Percentiles rank a stretch among this genome's conserved stretches.
These are phyloP conservation scores for Daedaleopsis sinensis DNA, from an alignment of 768 basidiomycete species.

Conservation along the genomic window DNA sequence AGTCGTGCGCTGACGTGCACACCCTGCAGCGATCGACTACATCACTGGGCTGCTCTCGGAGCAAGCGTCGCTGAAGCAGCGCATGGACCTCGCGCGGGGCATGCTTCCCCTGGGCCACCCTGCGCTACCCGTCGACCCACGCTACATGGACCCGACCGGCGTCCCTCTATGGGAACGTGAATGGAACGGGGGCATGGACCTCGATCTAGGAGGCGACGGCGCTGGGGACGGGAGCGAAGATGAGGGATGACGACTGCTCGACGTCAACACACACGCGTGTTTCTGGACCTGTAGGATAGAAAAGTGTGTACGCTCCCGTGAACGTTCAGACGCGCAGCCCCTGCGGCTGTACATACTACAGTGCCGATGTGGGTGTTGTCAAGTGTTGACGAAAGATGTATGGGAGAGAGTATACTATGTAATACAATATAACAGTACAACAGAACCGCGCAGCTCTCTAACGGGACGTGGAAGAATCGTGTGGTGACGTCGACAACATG, in stretches of 20 bases:
- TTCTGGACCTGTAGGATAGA: neutral
- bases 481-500: neutral
- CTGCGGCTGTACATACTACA: too few relatives aligned
- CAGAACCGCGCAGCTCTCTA: constrained; percentile 2
- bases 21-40: constrained; percentile 78
- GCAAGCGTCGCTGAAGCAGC: constrained; percentile 55
- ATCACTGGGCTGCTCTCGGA: constrained; percentile 67
- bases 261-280: too few relatives aligned
- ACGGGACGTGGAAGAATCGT: neutral
- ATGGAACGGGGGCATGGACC: constrained; percentile 76
- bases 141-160: constrained; percentile 27
- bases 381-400: too few relatives aligned
- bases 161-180: constrained; percentile 76
- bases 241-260: constrained; percentile 8
- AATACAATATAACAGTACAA: constrained; percentile 17
- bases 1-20: constrained; percentile 4
- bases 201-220: constrained; percentile 47
- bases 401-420: neutral
- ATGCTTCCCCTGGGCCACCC: constrained; percentile 65
- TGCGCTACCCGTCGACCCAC: constrained; percentile 40
- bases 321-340: too few relatives aligned
- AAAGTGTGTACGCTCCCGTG: too few relatives aligned
- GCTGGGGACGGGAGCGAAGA: constrained; percentile 25
- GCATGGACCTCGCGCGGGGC: constrained; percentile 61
- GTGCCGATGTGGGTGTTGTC: too few relatives aligned